Evolutionary conservation across 2,329 filamentous ascomycete genomes (phyloP).

Genomic region (Aureobasidium sp.): DNA sequence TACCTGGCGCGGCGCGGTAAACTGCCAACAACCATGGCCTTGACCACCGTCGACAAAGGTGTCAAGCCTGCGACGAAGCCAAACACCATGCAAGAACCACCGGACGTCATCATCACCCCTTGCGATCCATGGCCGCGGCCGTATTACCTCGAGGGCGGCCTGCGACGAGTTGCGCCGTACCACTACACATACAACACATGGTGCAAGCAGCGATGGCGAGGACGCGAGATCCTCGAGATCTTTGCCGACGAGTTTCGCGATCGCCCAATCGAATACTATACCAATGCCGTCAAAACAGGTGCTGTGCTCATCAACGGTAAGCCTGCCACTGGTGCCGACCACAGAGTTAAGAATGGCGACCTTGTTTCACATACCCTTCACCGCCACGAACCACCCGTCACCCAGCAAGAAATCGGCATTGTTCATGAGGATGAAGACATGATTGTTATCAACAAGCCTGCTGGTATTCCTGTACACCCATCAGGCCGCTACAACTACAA

Average conservation of each 20-base stretch:
- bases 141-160: slow-evolving; percentile 74
- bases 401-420: slow-evolving; percentile 66
- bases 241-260: slow-evolving; percentile 91
- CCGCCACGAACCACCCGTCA: slow-evolving; percentile 90
- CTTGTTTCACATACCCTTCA: slow-evolving; percentile 89
- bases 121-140: slow-evolving; percentile 56
- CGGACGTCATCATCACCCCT: slow-evolving; percentile 43
- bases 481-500: slow-evolving; percentile 96
- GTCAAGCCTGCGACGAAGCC: slow-evolving; percentile 12
- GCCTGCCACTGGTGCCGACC: slow-evolving; percentile 52
- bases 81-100: slow-evolving; percentile 35
- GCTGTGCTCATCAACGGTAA: slow-evolving; percentile 74
- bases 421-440: slow-evolving; percentile 89
- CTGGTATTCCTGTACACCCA: slow-evolving; percentile 89
- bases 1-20: slow-evolving; percentile 43
- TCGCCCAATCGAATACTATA: slow-evolving; percentile 76
- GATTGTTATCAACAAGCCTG: slow-evolving; percentile 94
- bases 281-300: slow-evolving; percentile 70
- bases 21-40: slow-evolving; percentile 35
- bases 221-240: slow-evolving; percentile 70
- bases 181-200: slow-evolving; percentile 91
- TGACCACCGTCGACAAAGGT: slow-evolving; percentile 26
- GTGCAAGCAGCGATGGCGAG: slow-evolving; percentile 91
- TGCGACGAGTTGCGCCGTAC: slow-evolving; percentile 79
- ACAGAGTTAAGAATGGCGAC: slow-evolving; percentile 78